Evolutionary conservation across 495 filamentous ascomycete species (phyloP), one percentile per base, ranked within the genome.

Genomic region (Acidiella bohemica): DNA sequence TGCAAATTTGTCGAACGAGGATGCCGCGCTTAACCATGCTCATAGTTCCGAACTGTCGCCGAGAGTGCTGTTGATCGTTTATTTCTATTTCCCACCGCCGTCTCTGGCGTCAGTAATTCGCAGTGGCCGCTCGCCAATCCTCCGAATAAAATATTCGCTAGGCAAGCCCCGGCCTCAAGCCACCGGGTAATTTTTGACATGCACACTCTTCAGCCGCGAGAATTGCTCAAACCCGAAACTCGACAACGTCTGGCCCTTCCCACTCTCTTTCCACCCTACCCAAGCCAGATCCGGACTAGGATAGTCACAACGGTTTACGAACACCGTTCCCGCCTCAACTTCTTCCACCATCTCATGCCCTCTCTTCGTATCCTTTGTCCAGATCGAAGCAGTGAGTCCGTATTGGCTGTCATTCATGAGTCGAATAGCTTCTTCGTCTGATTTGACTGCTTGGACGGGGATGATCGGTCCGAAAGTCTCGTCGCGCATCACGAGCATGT

Each of bases 181-280:
- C 14, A 6, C 13, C 20, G 84, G 81, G 57, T 84, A 86, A 32
- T 90, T 74, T 59, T 93, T 95, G 49, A 96, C 59, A 56, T 97
- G 90, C 59, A 78, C 92, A 64, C 83, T 95, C 75, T 95, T 95
- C 52, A 93, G 64, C 70, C 88, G 93, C 41, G 85, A 76, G 53
- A 96, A 96, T 52, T 90, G 85, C 44, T 94, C 90, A 53, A 86
- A 97, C 5, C 84, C 92, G 41, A 83, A 88, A 49, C 65, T 81
- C 57, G 86, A 90, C 56, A 97, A 59, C 0, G 87, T 95, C 37
- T 79, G 77, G 20, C 90, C 90, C 55, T 84, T 80, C 30, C 90
- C 90, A 18, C 84, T 93, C 50, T 87, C 80, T 66, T 97, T 97
- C 88, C 87, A 95, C 4, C 90, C 90, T 1, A 84, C 86, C 90